Conservation (phyloP, 768 basidiomycete genomes). For the Sporobolomyces roseus region DNA sequence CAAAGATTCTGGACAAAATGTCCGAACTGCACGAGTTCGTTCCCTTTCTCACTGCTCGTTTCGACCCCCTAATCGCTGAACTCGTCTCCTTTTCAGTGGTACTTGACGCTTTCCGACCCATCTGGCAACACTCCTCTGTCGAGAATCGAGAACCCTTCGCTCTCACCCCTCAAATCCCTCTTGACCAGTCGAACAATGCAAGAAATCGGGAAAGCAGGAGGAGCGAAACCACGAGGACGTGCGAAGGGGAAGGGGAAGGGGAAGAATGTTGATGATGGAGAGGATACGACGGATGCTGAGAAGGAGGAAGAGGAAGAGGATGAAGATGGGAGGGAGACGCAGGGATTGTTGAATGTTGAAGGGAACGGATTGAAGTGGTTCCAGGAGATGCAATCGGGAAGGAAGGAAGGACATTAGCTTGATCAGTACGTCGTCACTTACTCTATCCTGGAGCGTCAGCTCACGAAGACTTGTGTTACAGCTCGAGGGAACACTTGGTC, state of each 20-base stretch:
- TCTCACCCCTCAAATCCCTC: neutral
- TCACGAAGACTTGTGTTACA: too few species aligned
- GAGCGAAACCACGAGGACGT: neutral
- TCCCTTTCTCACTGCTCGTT: neutral
- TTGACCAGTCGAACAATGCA: slow-evolving; percentile 10
- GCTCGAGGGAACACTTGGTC: too few species aligned
- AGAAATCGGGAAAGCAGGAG: neutral
- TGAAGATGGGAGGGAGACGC: neutral
- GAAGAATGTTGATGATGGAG: slow-evolving; percentile 2
- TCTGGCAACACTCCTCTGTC: neutral
- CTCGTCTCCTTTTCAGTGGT: slow-evolving; percentile 9
- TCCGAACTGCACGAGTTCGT: too few species aligned
- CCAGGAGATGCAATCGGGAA: neutral
- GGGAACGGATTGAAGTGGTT: neutral
- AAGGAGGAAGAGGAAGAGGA: neutral
- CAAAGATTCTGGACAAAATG: too few species aligned
- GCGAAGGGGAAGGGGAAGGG: neutral
- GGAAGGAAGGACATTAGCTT: neutral
- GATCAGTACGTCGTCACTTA: too few species aligned
- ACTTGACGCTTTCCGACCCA: neutral
- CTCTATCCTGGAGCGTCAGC: too few species aligned
- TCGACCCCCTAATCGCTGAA: neutral
- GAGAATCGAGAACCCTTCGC: neutral
- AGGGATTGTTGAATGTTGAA: neutral
- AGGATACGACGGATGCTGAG: neutral